phyloP scores from a whole-genome alignment of 352 stramenopile species.

The Elongisporangium prolatum region DNA sequence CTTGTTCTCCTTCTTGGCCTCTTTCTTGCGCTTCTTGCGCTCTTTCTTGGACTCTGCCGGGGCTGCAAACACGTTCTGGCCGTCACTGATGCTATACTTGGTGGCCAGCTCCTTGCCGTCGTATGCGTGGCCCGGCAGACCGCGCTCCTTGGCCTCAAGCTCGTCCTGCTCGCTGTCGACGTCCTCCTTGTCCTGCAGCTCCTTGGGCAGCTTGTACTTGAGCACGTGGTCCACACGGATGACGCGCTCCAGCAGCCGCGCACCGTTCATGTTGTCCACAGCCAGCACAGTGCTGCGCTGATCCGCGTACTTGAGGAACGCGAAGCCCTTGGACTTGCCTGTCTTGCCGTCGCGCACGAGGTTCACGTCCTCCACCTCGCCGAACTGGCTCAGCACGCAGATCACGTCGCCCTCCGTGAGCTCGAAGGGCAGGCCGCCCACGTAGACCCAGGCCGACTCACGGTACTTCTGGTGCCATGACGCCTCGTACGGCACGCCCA shows the following conservation, averaged over 20 bases:
- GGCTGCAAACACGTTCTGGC: constrained; percentile 83
- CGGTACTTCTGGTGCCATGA: constrained; percentile 88
- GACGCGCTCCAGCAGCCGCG: constrained; percentile 86
- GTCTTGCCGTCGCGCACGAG: constrained; percentile 95
- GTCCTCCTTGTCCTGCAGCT: constrained; percentile 81
- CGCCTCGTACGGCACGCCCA: constrained; percentile 54
- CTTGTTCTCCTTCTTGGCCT: constrained; percentile 55
- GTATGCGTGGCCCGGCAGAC: constrained; percentile 83
- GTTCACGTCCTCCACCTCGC: constrained; percentile 95
- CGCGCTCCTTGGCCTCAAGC: constrained; percentile 19
- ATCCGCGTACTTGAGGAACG: constrained; percentile 98
- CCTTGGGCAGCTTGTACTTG: constrained; percentile 95
- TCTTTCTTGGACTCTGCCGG: constrained; percentile 48
- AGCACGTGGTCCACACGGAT: constrained; percentile 97
- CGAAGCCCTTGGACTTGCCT: constrained; percentile 95
- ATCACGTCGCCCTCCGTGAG: constrained; percentile 96
- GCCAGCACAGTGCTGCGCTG: constrained; percentile 94
- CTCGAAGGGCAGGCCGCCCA: constrained; percentile 91
- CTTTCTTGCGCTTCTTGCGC: constrained; percentile 52
- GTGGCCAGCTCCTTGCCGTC: constrained; percentile 80
- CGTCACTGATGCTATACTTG: constrained; percentile 60
- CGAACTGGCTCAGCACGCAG: constrained; percentile 86
- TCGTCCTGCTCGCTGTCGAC: constrained; percentile 26
- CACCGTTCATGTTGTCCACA: constrained; percentile 97
- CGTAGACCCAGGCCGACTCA: constrained; percentile 96